A percentile compares a stretch with the other conserved stretches of the same genome.
Conservation (phyloP, 75 land plant genomes). For the Ceratopteris richardii region DNA sequence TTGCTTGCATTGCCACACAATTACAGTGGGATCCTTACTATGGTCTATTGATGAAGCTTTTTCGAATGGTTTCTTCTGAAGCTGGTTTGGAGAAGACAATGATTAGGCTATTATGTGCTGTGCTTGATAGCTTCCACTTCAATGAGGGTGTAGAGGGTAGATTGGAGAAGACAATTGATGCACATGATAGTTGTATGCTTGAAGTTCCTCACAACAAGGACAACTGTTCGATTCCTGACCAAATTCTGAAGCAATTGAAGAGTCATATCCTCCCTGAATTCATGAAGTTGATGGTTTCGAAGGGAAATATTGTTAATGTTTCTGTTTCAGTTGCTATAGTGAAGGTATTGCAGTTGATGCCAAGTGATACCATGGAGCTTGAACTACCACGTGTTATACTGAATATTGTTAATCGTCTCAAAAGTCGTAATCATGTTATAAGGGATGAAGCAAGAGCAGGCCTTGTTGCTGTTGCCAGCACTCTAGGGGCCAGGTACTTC, state of each 20-base stretch:
- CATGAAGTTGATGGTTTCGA: slow-evolving; percentile 50
- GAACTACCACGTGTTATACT: slow-evolving; percentile 79
- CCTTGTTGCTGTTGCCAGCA: slow-evolving; percentile 60
- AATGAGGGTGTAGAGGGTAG: background rate
- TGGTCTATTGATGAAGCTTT: slow-evolving; percentile 43
- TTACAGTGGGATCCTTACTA: slow-evolving; percentile 70
- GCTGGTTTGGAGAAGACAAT: slow-evolving; percentile 57
- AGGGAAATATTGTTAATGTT: slow-evolving; percentile 57
- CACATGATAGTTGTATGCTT: background rate
- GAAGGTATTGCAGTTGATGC: slow-evolving; percentile 78
- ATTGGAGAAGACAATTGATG: background rate
- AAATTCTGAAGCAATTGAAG: slow-evolving; percentile 38
- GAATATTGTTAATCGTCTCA: slow-evolving; percentile 62
- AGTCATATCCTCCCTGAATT: slow-evolving; percentile 60
- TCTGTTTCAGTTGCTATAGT: slow-evolving; percentile 54
- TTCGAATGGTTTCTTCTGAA: slow-evolving; percentile 40
- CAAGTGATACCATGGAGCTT: slow-evolving; percentile 53
- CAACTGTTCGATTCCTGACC: slow-evolving; percentile 9
- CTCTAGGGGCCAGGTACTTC: slow-evolving; percentile 65
- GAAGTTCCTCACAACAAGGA: background rate
- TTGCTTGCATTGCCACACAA: slow-evolving; percentile 58
- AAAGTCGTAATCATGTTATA: slow-evolving; percentile 51
- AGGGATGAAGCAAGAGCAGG: slow-evolving; percentile 85
- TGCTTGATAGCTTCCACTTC: slow-evolving; percentile 70
- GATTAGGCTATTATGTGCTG: slow-evolving; percentile 49